Base-by-base conservation (phyloP, 2,329 filamentous ascomycete species). In the Anthostomella pinea region DNA sequence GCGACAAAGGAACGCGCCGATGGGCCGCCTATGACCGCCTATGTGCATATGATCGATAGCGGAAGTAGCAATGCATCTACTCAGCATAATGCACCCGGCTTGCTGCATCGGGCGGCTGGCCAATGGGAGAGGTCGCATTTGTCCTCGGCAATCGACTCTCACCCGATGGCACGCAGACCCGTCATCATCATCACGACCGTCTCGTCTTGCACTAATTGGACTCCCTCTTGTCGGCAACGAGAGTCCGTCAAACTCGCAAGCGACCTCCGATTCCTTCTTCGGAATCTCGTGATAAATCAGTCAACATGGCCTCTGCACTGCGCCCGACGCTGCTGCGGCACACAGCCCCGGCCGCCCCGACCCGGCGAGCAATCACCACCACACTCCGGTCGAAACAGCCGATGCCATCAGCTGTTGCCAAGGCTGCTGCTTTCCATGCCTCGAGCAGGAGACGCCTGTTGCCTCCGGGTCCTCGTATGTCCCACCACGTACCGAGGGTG, bases 381-480 rank as follows among this genome's bases (percentile, higher is more conserved):
- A 56, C 53, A 51, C 43, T 56, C 56, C 51, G 53, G 35, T 41
- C 59, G 39, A 59, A 62, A 52, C 56, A 46, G 21, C 20, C 53
- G 43, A 33, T 55, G 33, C 53, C 45, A 26, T 49, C 53, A 9
- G 33, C 53, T 45, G 48, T 58, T 39, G 49, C 60, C 38, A 55
- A 54, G 46, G 61, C 65, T 48, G 56, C 89, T 50, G 83, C 86
- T 53, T 95, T 98, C 77, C 90, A 96, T 68, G 87, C 84, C 57
- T 87, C 87, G 26, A 75, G 80, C 66, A 78, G 79, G 67, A 78
- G 79, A 65, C 74, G 76, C 60, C 83, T 91, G 58, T 76, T 98
- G 39, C 88, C 91, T 42, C 83, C 89, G 38, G 78, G 85, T 50
- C 89, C 90, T 58, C 93, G 89, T 93, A 73, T 69, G 85, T 77